A percentile compares a stretch with the other conserved stretches of the same genome.
phyloP scores from a whole-genome alignment of 2,329 filamentous ascomycete species.

The Alternaria sp. region DNA sequence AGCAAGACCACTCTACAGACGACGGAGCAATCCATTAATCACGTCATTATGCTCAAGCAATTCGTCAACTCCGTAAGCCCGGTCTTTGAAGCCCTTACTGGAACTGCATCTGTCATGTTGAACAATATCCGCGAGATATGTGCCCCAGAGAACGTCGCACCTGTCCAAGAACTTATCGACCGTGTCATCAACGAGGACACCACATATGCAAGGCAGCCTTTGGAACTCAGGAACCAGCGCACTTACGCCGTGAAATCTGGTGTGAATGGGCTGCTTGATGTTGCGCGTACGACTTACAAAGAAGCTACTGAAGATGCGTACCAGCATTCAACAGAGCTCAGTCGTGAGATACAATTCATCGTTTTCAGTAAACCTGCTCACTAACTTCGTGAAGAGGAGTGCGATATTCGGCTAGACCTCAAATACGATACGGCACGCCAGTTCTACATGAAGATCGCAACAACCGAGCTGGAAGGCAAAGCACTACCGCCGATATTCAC shows the following conservation, averaged over 20 bases:
- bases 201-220: conserved; percentile 74
- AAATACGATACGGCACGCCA: conserved; percentile 79
- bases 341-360: conserved; percentile 56
- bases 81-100: conserved; percentile 71
- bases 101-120: conserved; percentile 70
- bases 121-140: conserved; percentile 74
- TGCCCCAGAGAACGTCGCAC: conserved; percentile 64
- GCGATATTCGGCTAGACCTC: conserved; percentile 68
- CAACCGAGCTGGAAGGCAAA: conserved; percentile 66
- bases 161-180: conserved; percentile 70
- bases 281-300: conserved; percentile 87
- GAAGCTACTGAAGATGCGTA: conserved; percentile 82
- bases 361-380: neutral
- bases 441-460: conserved; percentile 76
- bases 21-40: conserved; percentile 82
- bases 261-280: conserved; percentile 84
- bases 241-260: conserved; percentile 89
- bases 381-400: conserved; percentile 46
- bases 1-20: conserved; percentile 69
- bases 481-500: conserved; percentile 73
- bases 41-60: conserved; percentile 84
- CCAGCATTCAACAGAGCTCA: conserved; percentile 71
- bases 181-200: conserved; percentile 81
- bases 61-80: conserved; percentile 74
- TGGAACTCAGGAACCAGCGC: conserved; percentile 88